phyloP scores from a whole-genome alignment of 2,329 filamentous ascomycete genomes.

The Diaporthe sp. region DNA sequence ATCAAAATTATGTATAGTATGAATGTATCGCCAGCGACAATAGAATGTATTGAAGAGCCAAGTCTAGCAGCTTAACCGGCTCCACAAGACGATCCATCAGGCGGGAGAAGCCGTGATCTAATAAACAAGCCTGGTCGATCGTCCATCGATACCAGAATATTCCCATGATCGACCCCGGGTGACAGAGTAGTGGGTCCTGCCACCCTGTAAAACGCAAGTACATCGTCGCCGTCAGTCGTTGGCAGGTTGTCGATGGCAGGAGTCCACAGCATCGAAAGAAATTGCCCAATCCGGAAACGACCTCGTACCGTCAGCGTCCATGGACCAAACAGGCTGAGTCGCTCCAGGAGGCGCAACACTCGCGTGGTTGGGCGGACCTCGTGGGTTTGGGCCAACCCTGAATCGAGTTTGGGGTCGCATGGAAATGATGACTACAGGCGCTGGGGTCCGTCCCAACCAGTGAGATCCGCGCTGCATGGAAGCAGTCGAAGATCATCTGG shows the following conservation, averaged over 20 bases:
- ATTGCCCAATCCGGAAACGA: slow-evolving; percentile 21
- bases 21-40: slow-evolving; percentile 18
- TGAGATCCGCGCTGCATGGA: slow-evolving; percentile 22
- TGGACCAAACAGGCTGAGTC: slow-evolving; percentile 18
- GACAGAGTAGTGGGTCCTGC: not conserved
- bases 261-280: not conserved
- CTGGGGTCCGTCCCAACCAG: slow-evolving; percentile 8
- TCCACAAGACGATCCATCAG: not conserved
- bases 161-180: not conserved
- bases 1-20: not conserved
- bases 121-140: slow-evolving; percentile 17
- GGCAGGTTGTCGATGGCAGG: not conserved
- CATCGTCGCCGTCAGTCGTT: not conserved
- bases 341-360: slow-evolving; percentile 17
- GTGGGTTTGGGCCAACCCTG: slow-evolving; percentile 22
- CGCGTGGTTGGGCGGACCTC: not conserved
- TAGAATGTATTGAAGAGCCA: slow-evolving; percentile 22
- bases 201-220: not conserved
- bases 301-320: not conserved
- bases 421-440: slow-evolving; percentile 6
- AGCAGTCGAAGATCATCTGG: not conserved
- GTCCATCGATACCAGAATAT: not conserved
- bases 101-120: slow-evolving; percentile 30
- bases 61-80: not conserved
- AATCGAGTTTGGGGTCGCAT: slow-evolving; percentile 24